phyloP scores from a whole-genome alignment of 441 rosid species.

The Pelargonium fulgidum region DNA sequence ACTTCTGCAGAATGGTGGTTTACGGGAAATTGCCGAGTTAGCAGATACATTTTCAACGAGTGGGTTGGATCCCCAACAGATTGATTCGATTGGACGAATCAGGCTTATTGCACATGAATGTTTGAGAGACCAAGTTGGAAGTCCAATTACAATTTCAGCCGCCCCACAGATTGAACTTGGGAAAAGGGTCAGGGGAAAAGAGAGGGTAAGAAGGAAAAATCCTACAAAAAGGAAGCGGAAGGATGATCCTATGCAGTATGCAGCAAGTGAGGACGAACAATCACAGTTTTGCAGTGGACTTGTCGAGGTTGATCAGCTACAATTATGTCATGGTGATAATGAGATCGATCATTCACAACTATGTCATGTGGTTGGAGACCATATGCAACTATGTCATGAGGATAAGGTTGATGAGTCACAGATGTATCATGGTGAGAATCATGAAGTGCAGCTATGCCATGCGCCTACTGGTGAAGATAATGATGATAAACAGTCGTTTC shows the following conservation, averaged over 20 bases:
- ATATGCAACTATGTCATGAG: conserved; percentile 12
- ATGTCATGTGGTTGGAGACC: too few species aligned
- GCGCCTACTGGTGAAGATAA: conserved; percentile 7
- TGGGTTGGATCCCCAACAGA: conserved; percentile 44
- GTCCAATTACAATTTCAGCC: conserved; percentile 8
- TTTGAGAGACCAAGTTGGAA: conserved; percentile 3
- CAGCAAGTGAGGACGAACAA: conserved; percentile 20
- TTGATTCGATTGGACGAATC: neutral
- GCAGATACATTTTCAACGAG: conserved; percentile 73
- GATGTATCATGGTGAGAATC: conserved; percentile 14
- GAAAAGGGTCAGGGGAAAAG: conserved; percentile 30
- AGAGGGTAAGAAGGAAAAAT: conserved; percentile 28
- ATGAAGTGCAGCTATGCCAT: neutral
- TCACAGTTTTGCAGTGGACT: conserved; percentile 23
- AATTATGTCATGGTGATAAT: conserved; percentile 18
- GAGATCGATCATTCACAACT: conserved; percentile 9
- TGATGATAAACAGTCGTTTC: conserved; percentile 11
- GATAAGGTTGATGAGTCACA: conserved; percentile 16
- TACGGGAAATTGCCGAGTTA: conserved; percentile 71
- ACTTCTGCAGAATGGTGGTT: conserved; percentile 47
- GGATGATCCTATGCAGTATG: conserved; percentile 25
- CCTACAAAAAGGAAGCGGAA: conserved; percentile 26
- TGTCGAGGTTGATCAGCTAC: conserved; percentile 27
- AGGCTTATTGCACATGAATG: conserved; percentile 5
- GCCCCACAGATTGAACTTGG: conserved; percentile 22